These are phyloP conservation scores for Ehretia macrophylla DNA, from an alignment of 257 asterid species.

Conservation along the genomic window DNA sequence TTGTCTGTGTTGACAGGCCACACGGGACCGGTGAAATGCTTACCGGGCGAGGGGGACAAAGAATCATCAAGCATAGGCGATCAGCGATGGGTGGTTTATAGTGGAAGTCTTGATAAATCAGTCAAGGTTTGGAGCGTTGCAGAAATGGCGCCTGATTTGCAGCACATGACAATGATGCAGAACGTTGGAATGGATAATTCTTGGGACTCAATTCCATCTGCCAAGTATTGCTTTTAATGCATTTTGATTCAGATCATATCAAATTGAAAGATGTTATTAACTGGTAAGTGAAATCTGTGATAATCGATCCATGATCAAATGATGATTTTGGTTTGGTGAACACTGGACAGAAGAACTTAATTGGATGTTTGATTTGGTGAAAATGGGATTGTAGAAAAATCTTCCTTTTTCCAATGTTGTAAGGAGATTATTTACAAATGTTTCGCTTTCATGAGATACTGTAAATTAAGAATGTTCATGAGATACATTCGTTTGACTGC, in stretches of 20 bases:
- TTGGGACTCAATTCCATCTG: conserved; percentile 59
- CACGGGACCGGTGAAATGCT: conserved; percentile 81
- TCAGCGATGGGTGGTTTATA: conserved; percentile 60
- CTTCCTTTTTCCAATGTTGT: neutral
- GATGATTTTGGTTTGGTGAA: neutral
- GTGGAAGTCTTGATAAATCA: conserved; percentile 80
- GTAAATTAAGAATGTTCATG: neutral
- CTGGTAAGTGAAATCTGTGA: neutral
- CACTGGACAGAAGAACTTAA: neutral
- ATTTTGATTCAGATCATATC: neutral
- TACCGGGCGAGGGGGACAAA: conserved; percentile 56
- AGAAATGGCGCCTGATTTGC: conserved; percentile 54
- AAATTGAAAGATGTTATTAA: neutral
- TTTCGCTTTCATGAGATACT: neutral
- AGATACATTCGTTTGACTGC: neutral
- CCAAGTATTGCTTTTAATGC: conserved; percentile 30
- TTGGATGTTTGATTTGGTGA: neutral
- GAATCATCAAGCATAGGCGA: conserved; percentile 25
- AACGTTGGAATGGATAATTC: conserved; percentile 16
- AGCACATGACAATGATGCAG: conserved; percentile 25
- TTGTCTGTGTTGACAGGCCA: conserved; percentile 70
- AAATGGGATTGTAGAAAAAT: neutral
- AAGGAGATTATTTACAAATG: neutral
- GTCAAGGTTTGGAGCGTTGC: conserved; percentile 83
- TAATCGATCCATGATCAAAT: neutral